Evolutionary conservation across 768 basidiomycete species (phyloP), one percentile per base, ranked within the genome.

Genomic region (Boletus rubescentipes): DNA sequence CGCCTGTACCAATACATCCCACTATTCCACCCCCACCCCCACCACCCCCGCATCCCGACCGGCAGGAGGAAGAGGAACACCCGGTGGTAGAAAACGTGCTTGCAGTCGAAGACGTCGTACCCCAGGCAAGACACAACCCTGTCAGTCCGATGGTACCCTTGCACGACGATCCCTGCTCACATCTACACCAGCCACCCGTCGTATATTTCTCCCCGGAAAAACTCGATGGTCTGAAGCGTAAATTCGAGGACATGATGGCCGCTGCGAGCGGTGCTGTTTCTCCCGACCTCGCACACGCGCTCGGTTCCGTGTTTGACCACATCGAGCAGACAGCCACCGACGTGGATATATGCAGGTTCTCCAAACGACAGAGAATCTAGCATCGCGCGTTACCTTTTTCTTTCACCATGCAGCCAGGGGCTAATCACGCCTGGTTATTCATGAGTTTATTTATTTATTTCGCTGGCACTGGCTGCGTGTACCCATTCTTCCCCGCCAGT

Each of bases 281-380:
- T 15, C 69, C 68, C 8, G 64, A 70, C 0, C 61, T 72, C 18
- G 69, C 69, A 10, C 68, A 64, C n/a, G 64, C 62, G 4, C 59
- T 70, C 10, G 70, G 68, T 10, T 61, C 70, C 12, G 70, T 70
- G 14, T 72, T 70, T 26, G 66, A 72, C 44, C 69, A 70, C 31
- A 70, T 70, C 50, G 69, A 70, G 40, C 66, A 64, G 46, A 68
- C 70, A 20, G 59, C 54, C 26, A 58, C 57, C 9, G 69, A 70
- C 6, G 38, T 67, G 32, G 68, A 70, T 43, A 37, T 64, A 12
- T 56, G 54, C 48, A 51, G 70, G 36, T 40, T 54, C 8, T 55
- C 60, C 23, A 70, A 70, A 49, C 69, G 68, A 42, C 66, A 43
- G 42, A 56, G 68, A 45, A 60, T 63, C 15, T 66, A 69, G 50